Conservation (phyloP, 1,139 yeast species). For the Candida sp. region DNA sequence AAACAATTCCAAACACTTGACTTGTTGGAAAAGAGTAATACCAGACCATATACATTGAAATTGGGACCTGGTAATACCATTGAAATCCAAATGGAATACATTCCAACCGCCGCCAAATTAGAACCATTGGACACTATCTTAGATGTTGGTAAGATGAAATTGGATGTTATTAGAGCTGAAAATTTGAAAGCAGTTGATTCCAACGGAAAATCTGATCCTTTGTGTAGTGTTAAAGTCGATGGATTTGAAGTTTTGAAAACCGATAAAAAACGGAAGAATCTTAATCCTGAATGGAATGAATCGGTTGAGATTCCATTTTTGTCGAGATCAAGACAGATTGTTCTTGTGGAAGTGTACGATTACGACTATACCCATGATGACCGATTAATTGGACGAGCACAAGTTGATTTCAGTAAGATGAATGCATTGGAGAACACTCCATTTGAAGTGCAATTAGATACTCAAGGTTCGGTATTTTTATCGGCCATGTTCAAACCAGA, state of each 20-base stretch:
- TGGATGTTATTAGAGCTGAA: slow-evolving; percentile 56
- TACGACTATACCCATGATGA: slow-evolving; percentile 78
- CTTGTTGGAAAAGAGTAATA: slow-evolving; percentile 46
- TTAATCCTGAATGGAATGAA: slow-evolving; percentile 73
- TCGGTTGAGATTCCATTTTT: slow-evolving; percentile 52
- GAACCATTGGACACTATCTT: slow-evolving; percentile 57
- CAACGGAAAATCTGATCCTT: slow-evolving; percentile 78
- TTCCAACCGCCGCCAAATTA: slow-evolving; percentile 54
- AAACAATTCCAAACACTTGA: slow-evolving; percentile 49
- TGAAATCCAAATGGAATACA: slow-evolving; percentile 51
- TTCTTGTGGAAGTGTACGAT: slow-evolving; percentile 55
- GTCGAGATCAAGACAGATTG: slow-evolving; percentile 55
- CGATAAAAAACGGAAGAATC: slow-evolving; percentile 58
- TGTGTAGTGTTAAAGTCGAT: slow-evolving; percentile 48
- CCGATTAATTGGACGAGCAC: slow-evolving; percentile 53
- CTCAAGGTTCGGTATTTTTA: slow-evolving; percentile 58
- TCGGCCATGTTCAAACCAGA: slow-evolving; percentile 60
- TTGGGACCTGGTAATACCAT: slow-evolving; percentile 43
- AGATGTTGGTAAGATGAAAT: slow-evolving; percentile 61
- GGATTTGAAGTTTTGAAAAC: slow-evolving; percentile 55
- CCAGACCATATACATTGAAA: slow-evolving; percentile 42
- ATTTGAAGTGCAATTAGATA: slow-evolving; percentile 48
- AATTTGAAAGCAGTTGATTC: slow-evolving; percentile 56
- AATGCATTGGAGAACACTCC: slow-evolving; percentile 43
- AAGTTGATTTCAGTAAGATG: slow-evolving; percentile 47